These are phyloP conservation scores for Entomophthora muscae DNA, from an alignment of 371 early-diverging fungal species.

Conservation along the genomic window DNA sequence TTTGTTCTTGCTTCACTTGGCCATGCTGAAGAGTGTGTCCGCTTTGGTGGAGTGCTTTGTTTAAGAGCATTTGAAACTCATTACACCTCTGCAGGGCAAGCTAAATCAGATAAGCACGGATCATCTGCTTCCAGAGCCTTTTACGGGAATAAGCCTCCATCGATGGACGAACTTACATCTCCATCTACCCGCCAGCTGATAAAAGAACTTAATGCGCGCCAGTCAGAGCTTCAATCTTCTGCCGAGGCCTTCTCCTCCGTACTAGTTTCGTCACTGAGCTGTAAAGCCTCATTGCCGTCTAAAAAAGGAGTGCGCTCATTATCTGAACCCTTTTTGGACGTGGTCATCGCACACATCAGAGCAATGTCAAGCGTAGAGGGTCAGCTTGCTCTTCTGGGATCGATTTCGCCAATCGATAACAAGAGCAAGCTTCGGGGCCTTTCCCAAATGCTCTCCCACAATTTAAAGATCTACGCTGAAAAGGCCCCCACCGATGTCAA, in stretches of 20 bases:
- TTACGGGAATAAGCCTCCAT: background rate
- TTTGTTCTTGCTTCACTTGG: constrained; percentile 42
- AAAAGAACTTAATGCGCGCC: background rate
- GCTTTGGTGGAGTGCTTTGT: constrained; percentile 33
- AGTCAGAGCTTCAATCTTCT: background rate
- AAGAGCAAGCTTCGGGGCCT: constrained; percentile 2
- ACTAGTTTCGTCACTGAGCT: background rate
- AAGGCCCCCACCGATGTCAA: constrained; percentile 12
- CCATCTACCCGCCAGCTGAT: background rate
- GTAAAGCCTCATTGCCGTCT: background rate
- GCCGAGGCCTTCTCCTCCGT: background rate
- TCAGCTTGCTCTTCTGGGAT: background rate
- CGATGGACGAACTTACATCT: background rate
- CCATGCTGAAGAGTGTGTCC: constrained; percentile 27
- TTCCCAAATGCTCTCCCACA: background rate
- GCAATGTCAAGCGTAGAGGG: background rate
- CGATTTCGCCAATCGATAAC: background rate
- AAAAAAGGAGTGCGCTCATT: background rate
- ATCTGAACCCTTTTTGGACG: background rate
- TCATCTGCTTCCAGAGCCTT: background rate
- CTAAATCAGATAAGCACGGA: background rate
- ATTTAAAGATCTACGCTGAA: background rate
- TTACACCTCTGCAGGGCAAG: constrained; percentile 13
- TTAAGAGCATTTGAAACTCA: constrained; percentile 24
- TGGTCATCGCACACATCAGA: background rate